Evolutionary conservation across 2,329 filamentous ascomycete genomes (phyloP), one percentile per base, ranked within the genome.

Genomic region (Alternaria sp.): DNA sequence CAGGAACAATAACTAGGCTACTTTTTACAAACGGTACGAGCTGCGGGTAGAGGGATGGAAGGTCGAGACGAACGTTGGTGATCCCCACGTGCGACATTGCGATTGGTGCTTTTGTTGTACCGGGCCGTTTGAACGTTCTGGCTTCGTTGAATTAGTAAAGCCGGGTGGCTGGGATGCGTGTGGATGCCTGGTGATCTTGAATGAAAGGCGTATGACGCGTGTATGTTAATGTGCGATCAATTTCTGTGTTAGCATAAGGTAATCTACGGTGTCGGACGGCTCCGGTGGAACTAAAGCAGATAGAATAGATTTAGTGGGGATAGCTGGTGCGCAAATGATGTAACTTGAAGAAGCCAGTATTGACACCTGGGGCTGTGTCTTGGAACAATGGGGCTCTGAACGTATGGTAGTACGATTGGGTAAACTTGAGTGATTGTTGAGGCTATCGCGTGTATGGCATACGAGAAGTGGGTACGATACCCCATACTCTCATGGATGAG

Each of bases 401-500:
- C 22, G 51, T 48, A n/a, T 41, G 26, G 12, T 41, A 36, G 18
- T 54, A 36, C 46, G 16, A 48, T n/a, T 46, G 22, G 39, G 41
- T 16, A 49, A 16, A n/a, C 54, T 51, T 11, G 22, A 38, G 22
- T 30, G 24, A 58, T 36, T 56, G 52, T 53, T 54, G 52, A 47
- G 58, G 41, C 38, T 51, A 46, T 59, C 46, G 30, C 28, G 36
- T 28, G 51, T 47, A 20, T n/a, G 51, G 49, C 32, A 59, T 49
- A 57, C 57, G 58, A 62, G 32, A 42, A 57, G 55, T 63, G 61
- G 63, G 48, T 51, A 57, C 26, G 24, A 42, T 51, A 54, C 53
- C 54, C 46, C 55, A 44, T 42, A 42, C 39, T 49, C 57, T 58
- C 42, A 61, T 62, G 11, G 57, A 68, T 62, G 16, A 66, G 64